A percentile compares a stretch with the other conserved stretches of the same genome.
Evolutionary conservation across 1,284 basidiomycete genomes (phyloP).

Genomic region (Tilletia caries): DNA sequence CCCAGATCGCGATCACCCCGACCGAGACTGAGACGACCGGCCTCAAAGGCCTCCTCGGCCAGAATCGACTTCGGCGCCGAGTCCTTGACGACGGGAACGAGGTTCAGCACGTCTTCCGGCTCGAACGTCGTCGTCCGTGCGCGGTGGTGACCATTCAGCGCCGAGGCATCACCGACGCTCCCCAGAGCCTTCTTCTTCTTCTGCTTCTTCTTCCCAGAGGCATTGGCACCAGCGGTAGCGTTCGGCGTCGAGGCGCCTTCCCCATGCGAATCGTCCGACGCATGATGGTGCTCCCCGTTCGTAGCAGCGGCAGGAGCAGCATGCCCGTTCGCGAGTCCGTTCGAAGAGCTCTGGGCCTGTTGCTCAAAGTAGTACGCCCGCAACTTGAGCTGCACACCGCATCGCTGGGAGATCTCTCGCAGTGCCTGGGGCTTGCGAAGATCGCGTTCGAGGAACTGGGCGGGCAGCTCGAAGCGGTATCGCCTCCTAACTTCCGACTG

Average conservation of each 20-base stretch:
- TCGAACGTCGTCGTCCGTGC: constrained; percentile 56
- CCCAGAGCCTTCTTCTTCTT: constrained; percentile 24
- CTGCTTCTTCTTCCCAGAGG: constrained; percentile 25
- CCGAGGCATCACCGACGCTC: neutral
- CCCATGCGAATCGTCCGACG: constrained; percentile 36
- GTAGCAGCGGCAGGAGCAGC: too few species aligned
- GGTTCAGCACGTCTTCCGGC: constrained; percentile 59
- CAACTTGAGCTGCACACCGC: constrained; percentile 61
- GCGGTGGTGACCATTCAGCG: constrained; percentile 25
- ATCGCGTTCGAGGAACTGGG: constrained; percentile 52
- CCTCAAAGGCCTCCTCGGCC: constrained; percentile 61
- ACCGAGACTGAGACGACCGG: constrained; percentile 59
- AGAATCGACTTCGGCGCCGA: constrained; percentile 58
- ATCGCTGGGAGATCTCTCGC: constrained; percentile 59
- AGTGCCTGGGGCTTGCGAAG: constrained; percentile 57
- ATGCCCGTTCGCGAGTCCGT: constrained; percentile 7
- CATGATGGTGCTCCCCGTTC: constrained; percentile 16
- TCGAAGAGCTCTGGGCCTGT: constrained; percentile 18
- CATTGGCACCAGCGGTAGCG: constrained; percentile 20
- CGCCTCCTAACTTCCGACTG: constrained; percentile 56
- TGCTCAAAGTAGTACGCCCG: constrained; percentile 58
- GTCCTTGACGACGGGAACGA: constrained; percentile 60
- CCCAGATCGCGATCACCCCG: constrained; percentile 58
- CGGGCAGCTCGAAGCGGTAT: constrained; percentile 59
- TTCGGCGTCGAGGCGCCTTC: constrained; percentile 50